Percentiles rank a stretch among this genome's conserved stretches.
Conservation (phyloP, 495 filamentous ascomycete species). For the Tirmania nivea region DNA sequence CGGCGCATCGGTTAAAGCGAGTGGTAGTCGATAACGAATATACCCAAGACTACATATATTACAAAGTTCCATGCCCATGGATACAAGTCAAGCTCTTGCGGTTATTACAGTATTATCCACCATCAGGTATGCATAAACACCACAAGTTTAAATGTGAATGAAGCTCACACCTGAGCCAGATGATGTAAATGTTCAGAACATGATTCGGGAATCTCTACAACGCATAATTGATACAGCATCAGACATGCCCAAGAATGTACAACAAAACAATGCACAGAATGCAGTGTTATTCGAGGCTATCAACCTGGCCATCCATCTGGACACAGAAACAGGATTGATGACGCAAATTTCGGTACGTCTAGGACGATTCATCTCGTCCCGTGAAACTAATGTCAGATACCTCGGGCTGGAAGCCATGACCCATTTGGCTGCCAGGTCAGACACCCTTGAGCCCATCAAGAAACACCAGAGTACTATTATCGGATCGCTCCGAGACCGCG, state of each 20-base stretch:
- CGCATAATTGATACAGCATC: conserved; percentile 75
- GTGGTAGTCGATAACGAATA: conserved; percentile 78
- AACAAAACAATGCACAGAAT: conserved; percentile 98
- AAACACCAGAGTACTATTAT: conserved; percentile 93
- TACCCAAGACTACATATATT: conserved; percentile 78
- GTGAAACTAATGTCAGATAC: conserved; percentile 95
- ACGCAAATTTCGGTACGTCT: conserved; percentile 86
- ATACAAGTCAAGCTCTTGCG: conserved; percentile 87
- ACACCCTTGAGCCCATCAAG: conserved; percentile 93
- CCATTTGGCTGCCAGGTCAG: conserved; percentile 81
- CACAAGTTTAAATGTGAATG: not conserved
- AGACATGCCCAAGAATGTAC: conserved; percentile 92
- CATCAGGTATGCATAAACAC: conserved; percentile 46
- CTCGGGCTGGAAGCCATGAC: conserved; percentile 96
- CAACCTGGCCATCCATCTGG: conserved; percentile 95
- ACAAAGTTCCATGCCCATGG: conserved; percentile 98
- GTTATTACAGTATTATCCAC: conserved; percentile 85
- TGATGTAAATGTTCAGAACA: conserved; percentile 71
- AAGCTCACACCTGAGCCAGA: conserved; percentile 30
- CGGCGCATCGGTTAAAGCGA: conserved; percentile 66
- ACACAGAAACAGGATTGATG: conserved; percentile 89
- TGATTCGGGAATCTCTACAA: conserved; percentile 80
- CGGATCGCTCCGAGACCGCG: conserved; percentile 76
- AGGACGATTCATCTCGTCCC: conserved; percentile 88
- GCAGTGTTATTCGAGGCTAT: conserved; percentile 97